phyloP scores from a whole-genome alignment of 371 early-diverging fungal species.

The Actinomucor elegans region DNA sequence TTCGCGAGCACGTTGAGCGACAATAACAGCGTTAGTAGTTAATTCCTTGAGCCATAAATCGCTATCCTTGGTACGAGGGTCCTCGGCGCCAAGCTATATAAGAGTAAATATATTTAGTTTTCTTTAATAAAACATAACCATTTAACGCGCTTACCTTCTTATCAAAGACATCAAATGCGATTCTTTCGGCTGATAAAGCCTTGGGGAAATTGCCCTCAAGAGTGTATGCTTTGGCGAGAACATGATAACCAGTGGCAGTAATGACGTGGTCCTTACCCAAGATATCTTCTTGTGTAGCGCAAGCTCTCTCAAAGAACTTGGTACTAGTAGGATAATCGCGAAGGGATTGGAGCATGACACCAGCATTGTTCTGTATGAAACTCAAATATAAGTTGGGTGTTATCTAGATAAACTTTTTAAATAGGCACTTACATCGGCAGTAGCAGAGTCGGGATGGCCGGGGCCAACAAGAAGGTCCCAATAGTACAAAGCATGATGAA shows the following conservation, averaged over 20 bases:
- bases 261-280: conserved; percentile 74
- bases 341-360: conserved; percentile 81
- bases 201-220: conserved; percentile 74
- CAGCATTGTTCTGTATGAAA: conserved; percentile 70
- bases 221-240: conserved; percentile 77
- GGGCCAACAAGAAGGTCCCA: conserved; percentile 81
- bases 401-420: not conserved
- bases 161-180: conserved; percentile 71
- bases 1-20: conserved; percentile 31
- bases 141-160: conserved; percentile 53
- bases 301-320: conserved; percentile 76
- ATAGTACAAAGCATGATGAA: conserved; percentile 79
- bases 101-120: not conserved
- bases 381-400: not conserved
- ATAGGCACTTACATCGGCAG: conserved; percentile 66
- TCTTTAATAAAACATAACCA: not conserved
- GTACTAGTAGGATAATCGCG: conserved; percentile 64
- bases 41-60: conserved; percentile 74
- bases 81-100: conserved; percentile 67
- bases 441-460: conserved; percentile 84
- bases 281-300: conserved; percentile 65
- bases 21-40: conserved; percentile 27
- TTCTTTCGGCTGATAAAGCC: conserved; percentile 73
- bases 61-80: conserved; percentile 73
- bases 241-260: conserved; percentile 73